Evolutionary conservation across 129 eudicot species (phyloP).

Genomic region (Chrysanthemum lavandulifolium): DNA sequence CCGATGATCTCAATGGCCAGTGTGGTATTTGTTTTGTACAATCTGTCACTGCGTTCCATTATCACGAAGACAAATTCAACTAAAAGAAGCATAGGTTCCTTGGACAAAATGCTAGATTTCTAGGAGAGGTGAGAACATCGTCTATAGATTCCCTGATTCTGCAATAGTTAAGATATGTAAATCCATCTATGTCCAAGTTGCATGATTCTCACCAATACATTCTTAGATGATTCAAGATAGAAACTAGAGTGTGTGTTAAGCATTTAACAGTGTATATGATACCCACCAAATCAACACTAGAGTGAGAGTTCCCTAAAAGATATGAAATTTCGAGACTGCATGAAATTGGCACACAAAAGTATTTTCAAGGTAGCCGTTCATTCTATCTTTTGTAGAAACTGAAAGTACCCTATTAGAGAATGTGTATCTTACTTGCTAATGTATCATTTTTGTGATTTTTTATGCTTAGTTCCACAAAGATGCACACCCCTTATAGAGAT

Average conservation of each 20-base stretch:
- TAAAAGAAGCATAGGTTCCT: slow-evolving; percentile 72
- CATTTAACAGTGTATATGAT: neutral
- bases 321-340: neutral
- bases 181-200: neutral
- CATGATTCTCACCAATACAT: neutral
- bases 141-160: slow-evolving; percentile 85
- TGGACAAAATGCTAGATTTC: slow-evolving; percentile 54
- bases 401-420: too few relatives aligned
- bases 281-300: neutral
- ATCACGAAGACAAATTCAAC: slow-evolving; percentile 67
- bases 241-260: neutral
- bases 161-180: slow-evolving; percentile 34
- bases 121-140: slow-evolving; percentile 52
- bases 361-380: neutral
- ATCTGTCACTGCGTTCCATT: slow-evolving; percentile 49
- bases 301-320: neutral
- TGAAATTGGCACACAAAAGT: neutral
- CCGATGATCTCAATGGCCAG: slow-evolving; percentile 80
- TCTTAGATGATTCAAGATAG: neutral
- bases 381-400: neutral
- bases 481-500: too few relatives aligned
- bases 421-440: too few relatives aligned
- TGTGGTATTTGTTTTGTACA: slow-evolving; percentile 61
- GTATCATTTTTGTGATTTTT: too few relatives aligned
- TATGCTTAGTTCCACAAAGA: too few relatives aligned